A percentile compares a stretch with the other conserved stretches of the same genome.
These are phyloP conservation scores for Tetracentron sinense DNA, from an alignment of 164 flowering plant species.

Conservation along the genomic window DNA sequence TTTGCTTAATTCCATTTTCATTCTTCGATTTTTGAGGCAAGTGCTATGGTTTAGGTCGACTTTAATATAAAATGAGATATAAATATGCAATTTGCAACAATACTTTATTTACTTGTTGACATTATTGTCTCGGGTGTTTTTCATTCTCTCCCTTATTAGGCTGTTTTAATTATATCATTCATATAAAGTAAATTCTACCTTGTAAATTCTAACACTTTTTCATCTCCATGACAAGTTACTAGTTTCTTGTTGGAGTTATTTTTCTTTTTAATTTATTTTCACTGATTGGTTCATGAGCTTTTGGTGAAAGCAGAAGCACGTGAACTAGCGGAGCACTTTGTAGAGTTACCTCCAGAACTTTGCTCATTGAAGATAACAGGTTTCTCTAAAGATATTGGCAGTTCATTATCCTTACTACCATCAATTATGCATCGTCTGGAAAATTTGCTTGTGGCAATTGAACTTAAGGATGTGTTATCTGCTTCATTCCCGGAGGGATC, in stretches of 20 bases:
- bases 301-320: constrained; percentile 39
- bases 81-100: too few relatives aligned
- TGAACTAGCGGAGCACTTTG: constrained; percentile 68
- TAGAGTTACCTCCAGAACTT: constrained; percentile 84
- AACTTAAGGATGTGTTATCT: constrained; percentile 59
- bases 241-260: background rate
- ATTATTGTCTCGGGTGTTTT: too few relatives aligned
- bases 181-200: background rate
- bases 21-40: too few relatives aligned
- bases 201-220: background rate
- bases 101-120: too few relatives aligned
- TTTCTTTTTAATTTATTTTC: background rate
- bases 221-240: background rate
- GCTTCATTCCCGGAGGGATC: constrained; percentile 75
- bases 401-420: constrained; percentile 84
- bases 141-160: too few relatives aligned
- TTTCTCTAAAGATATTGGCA: constrained; percentile 90
- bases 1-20: too few relatives aligned
- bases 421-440: constrained; percentile 91
- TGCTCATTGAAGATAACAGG: constrained; percentile 78
- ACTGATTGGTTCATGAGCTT: background rate
- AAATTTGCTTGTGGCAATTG: constrained; percentile 88
- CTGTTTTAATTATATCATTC: too few relatives aligned
- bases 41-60: too few relatives aligned
- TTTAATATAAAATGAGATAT: too few relatives aligned